Conservation (phyloP, 1,284 basidiomycete genomes). For the Sphaerobolus stellatus region DNA sequence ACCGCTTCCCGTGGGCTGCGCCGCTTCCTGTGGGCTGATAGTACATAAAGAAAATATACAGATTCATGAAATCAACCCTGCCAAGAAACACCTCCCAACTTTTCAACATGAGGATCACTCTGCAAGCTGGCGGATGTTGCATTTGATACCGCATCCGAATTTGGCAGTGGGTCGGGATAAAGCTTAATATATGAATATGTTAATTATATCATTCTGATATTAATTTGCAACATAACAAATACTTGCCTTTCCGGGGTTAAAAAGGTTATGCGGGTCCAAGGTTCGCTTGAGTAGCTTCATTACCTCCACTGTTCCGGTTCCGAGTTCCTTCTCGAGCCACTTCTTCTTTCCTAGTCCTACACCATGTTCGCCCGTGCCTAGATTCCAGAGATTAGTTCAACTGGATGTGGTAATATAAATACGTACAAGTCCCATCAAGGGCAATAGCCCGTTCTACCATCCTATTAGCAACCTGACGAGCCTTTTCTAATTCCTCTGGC, state of each 20-base stretch:
- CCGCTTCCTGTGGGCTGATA: too few relatives aligned
- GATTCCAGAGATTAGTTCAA: background rate
- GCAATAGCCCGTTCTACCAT: conserved; percentile 74
- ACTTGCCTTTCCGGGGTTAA: conserved; percentile 44
- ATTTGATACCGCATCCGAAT: too few relatives aligned
- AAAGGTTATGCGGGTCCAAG: conserved; percentile 40
- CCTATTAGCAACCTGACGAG: conserved; percentile 54
- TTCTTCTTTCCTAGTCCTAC: conserved; percentile 44
- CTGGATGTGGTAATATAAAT: background rate
- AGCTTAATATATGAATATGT: too few relatives aligned
- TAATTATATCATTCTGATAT: too few relatives aligned
- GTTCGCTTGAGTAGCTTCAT: conserved; percentile 46
- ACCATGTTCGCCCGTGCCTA: conserved; percentile 40
- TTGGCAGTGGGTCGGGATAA: too few relatives aligned
- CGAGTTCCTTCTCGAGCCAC: conserved; percentile 43
- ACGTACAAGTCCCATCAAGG: conserved; percentile 74
- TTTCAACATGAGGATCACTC: too few relatives aligned
- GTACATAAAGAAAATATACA: too few relatives aligned
- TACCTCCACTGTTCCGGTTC: conserved; percentile 43
- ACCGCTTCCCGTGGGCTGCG: too few relatives aligned
- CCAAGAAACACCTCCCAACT: too few relatives aligned
- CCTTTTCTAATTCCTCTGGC: conserved; percentile 56
- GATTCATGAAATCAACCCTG: too few relatives aligned
- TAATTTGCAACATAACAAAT: too few relatives aligned
- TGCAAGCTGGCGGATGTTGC: too few relatives aligned